Conservation (phyloP, 257 asterid species). For the Cordia subcordata region DNA sequence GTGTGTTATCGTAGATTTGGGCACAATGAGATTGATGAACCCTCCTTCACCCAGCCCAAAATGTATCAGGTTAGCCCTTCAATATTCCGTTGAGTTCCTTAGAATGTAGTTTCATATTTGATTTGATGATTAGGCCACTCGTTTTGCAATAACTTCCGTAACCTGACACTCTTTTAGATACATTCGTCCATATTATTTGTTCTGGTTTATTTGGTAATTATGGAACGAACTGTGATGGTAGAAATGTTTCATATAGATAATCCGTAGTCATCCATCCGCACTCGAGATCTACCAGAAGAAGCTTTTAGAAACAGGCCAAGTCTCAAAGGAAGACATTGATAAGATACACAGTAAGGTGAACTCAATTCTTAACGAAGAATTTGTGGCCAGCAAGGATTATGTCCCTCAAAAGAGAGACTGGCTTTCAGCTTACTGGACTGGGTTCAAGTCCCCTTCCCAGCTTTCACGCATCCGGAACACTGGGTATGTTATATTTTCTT, state of each 20-base stretch:
- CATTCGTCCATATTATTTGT: too few relatives aligned
- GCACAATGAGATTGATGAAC: slow-evolving; percentile 95
- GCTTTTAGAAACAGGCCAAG: slow-evolving; percentile 69
- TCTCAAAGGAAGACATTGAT: slow-evolving; percentile 65
- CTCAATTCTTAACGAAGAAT: slow-evolving; percentile 85
- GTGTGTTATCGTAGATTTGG: slow-evolving; percentile 95
- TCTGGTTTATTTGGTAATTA: too few relatives aligned
- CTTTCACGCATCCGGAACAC: slow-evolving; percentile 85
- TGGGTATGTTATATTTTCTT: slow-evolving; percentile 46
- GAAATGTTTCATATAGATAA: slow-evolving; percentile 52
- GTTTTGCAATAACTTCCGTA: too few relatives aligned
- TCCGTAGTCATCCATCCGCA: slow-evolving; percentile 83
- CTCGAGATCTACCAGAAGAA: slow-evolving; percentile 76
- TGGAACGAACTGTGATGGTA: not conserved
- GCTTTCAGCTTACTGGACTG: slow-evolving; percentile 96
- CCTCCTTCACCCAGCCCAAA: slow-evolving; percentile 91
- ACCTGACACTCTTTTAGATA: too few relatives aligned
- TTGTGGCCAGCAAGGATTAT: slow-evolving; percentile 88
- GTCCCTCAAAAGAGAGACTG: slow-evolving; percentile 88
- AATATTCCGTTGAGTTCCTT: not conserved
- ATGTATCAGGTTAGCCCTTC: slow-evolving; percentile 69
- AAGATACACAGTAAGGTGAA: slow-evolving; percentile 62
- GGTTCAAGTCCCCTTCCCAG: slow-evolving; percentile 93
- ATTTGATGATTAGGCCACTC: not conserved
- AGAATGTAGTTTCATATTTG: not conserved